A percentile compares a stretch with the other conserved stretches of the same genome.
phyloP scores from a whole-genome alignment of 2,329 filamentous ascomycete genomes.

The Penicillium sp. region DNA sequence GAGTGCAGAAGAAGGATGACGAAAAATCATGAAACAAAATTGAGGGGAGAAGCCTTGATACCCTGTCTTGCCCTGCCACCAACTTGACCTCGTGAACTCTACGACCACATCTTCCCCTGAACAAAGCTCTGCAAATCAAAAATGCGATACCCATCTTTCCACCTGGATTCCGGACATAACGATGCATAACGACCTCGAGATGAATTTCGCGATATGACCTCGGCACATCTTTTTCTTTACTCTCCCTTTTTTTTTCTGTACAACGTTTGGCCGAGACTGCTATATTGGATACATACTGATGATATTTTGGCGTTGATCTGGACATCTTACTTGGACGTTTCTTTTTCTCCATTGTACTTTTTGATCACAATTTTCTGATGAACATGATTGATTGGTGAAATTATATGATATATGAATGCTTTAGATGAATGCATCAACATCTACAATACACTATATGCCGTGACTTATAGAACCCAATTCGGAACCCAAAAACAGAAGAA shows the following conservation, averaged over 20 bases:
- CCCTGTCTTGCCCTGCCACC: neutral
- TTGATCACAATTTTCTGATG: constrained; percentile 10
- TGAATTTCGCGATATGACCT: neutral
- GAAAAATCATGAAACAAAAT: neutral
- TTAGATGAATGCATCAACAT: neutral
- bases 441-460: neutral
- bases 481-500: neutral
- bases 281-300: neutral
- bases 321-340: neutral
- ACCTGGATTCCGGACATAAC: neutral
- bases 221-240: too few relatives aligned
- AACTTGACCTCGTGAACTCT: neutral
- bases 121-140: neutral
- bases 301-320: constrained; percentile 4
- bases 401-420: constrained; percentile 3
- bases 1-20: constrained; percentile 28
- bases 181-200: constrained; percentile 5
- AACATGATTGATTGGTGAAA: constrained; percentile 5
- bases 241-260: constrained; percentile 6
- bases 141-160: constrained; percentile 13
- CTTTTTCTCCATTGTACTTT: constrained; percentile 12
- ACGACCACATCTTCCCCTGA: neutral
- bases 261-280: constrained; percentile 1
- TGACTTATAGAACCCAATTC: too few relatives aligned
- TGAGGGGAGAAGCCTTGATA: neutral